These are phyloP conservation scores for Tulasnella sp. DNA, from an alignment of 768 basidiomycete genomes.

Conservation along the genomic window DNA sequence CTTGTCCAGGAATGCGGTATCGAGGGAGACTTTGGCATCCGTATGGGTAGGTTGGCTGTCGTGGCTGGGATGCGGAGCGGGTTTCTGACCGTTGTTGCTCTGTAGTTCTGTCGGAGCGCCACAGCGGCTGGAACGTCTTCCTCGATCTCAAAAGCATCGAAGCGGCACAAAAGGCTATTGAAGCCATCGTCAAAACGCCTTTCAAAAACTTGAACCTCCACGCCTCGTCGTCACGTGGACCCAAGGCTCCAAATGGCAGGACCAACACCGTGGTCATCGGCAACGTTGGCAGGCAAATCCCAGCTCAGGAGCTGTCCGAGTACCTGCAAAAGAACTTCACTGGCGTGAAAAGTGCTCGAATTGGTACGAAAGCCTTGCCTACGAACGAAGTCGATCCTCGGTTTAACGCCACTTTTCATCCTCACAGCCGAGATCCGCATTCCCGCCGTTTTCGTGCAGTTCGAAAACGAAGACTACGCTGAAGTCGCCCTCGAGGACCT, in stretches of 20 bases:
- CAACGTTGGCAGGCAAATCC: conserved; percentile 9
- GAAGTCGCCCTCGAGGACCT: conserved; percentile 1
- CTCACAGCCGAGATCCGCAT: background rate
- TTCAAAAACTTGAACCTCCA: background rate
- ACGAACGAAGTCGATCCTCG: background rate
- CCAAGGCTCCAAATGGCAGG: conserved; percentile 10
- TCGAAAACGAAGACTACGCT: conserved; percentile 10
- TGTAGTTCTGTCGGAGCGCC: background rate
- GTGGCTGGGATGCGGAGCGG: background rate
- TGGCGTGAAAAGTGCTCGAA: background rate
- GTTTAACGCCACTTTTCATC: background rate
- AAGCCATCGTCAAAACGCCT: background rate
- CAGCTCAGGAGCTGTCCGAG: background rate
- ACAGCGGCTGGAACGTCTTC: conserved; percentile 1
- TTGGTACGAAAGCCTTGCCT: background rate
- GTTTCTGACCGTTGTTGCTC: background rate
- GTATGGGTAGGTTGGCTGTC: background rate
- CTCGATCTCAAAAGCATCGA: background rate
- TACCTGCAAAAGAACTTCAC: conserved; percentile 1
- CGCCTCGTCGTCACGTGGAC: background rate
- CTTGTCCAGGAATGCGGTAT: background rate
- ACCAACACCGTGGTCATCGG: conserved; percentile 13
- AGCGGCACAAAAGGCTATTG: conserved; percentile 11
- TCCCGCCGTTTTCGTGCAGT: background rate
- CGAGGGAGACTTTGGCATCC: background rate